Percentiles rank a stretch among this genome's conserved stretches.
Evolutionary conservation across 768 basidiomycete species (phyloP).

Genomic region (Tephrocybe rancida): DNA sequence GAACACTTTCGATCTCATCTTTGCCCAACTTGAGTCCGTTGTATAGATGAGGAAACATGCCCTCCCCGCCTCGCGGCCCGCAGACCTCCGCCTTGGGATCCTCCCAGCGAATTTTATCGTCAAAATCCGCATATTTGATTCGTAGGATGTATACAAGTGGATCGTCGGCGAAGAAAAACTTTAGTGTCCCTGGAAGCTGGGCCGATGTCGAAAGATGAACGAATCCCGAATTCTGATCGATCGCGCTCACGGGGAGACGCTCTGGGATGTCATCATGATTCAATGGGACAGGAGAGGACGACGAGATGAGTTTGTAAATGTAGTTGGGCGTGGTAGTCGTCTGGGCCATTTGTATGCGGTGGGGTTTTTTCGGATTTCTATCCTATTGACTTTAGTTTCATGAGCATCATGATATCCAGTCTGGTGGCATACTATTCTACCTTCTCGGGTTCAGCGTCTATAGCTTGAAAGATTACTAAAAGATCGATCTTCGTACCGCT

Average conservation of each 20-base stretch:
- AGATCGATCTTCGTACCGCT: too few relatives aligned
- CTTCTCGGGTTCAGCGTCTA: too few relatives aligned
- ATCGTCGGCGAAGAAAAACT: constrained; percentile 45
- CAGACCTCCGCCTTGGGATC: constrained; percentile 42
- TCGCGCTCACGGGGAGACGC: constrained; percentile 49
- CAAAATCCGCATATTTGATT: constrained; percentile 40
- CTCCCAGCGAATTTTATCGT: constrained; percentile 51
- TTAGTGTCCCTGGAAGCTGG: constrained; percentile 50
- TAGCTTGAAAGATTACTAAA: too few relatives aligned
- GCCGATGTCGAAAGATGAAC: constrained; percentile 55
- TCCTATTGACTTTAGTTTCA: too few relatives aligned
- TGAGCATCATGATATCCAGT: too few relatives aligned
- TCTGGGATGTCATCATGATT: constrained; percentile 37
- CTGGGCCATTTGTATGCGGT: too few relatives aligned
- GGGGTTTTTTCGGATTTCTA: too few relatives aligned
- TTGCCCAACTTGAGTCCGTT: constrained; percentile 46
- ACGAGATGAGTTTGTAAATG: constrained; percentile 61
- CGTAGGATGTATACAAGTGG: constrained; percentile 44
- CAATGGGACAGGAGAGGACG: constrained; percentile 38
- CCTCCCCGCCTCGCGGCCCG: constrained; percentile 46
- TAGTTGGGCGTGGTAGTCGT: constrained; percentile 40
- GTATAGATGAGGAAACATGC: constrained; percentile 58
- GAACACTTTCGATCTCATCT: constrained; percentile 46
- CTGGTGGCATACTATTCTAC: too few relatives aligned
- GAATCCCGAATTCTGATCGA: constrained; percentile 49